These are phyloP conservation scores for Rhizopogon rudus DNA, from an alignment of 768 basidiomycete genomes.

Conservation along the genomic window DNA sequence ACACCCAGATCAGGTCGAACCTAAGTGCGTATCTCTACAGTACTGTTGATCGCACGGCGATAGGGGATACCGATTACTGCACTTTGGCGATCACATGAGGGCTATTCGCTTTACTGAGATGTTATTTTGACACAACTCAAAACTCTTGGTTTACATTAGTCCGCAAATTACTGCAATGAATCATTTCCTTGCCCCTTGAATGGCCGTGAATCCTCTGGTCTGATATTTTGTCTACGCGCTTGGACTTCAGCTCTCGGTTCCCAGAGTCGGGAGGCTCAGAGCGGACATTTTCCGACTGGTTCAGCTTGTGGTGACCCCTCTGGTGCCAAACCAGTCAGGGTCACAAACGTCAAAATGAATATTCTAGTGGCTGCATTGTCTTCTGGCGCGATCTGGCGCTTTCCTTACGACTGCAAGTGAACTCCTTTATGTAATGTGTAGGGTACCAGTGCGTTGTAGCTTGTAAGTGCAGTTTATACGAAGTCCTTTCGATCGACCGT, in stretches of 20 bases:
- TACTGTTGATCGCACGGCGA: neutral
- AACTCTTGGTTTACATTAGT: too few relatives aligned
- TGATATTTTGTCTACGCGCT: slow-evolving; percentile 34
- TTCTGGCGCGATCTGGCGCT: neutral
- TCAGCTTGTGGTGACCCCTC: neutral
- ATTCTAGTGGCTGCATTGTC: neutral
- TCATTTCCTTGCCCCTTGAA: slow-evolving; percentile 2
- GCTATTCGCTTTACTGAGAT: neutral
- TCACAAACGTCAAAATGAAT: neutral
- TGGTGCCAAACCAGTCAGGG: neutral
- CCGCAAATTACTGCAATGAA: slow-evolving; percentile 4
- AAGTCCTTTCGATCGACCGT: neutral
- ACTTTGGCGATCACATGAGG: neutral
- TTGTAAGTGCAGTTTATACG: neutral
- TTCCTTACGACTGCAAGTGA: neutral
- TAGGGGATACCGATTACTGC: neutral
- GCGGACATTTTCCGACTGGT: slow-evolving; percentile 9
- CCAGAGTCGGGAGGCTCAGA: slow-evolving; percentile 69
- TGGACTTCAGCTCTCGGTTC: slow-evolving; percentile 65
- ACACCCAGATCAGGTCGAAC: too few relatives aligned
- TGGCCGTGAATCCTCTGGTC: neutral
- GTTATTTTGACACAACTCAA: neutral
- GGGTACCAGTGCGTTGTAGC: neutral
- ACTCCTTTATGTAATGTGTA: neutral
- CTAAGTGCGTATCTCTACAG: too few relatives aligned